phyloP scores from a whole-genome alignment of 805 yeast genomes.

The Nakazawaea pomicola region DNA sequence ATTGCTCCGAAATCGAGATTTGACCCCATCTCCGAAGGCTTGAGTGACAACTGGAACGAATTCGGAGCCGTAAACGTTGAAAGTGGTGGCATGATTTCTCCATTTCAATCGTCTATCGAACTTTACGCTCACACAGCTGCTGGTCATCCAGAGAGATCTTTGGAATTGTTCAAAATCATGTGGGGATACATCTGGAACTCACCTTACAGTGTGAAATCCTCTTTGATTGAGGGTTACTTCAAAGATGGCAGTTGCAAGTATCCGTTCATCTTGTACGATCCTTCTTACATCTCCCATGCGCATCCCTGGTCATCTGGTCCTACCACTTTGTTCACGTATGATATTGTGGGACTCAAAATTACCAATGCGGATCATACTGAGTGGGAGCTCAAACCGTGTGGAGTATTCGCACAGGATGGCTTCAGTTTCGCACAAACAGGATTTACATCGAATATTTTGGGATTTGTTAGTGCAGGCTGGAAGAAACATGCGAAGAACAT shows the following conservation, averaged over 20 bases:
- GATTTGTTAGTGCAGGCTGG: slow-evolving; percentile 13
- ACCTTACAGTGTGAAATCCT: slow-evolving; percentile 13
- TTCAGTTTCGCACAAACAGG: slow-evolving; percentile 13
- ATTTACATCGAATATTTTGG: slow-evolving; percentile 11
- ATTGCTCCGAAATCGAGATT: slow-evolving; percentile 6
- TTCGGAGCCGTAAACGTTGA: slow-evolving; percentile 13
- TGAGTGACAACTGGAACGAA: slow-evolving; percentile 12
- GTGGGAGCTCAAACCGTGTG: slow-evolving; percentile 11
- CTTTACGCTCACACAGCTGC: slow-evolving; percentile 8
- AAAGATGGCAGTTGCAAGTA: slow-evolving; percentile 14
- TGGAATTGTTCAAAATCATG: slow-evolving; percentile 11
- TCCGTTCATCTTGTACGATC: slow-evolving; percentile 13
- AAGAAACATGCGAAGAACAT: slow-evolving; percentile 2
- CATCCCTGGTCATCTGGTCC: slow-evolving; percentile 15
- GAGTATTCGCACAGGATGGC: slow-evolving; percentile 8
- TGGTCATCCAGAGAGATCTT: slow-evolving; percentile 13
- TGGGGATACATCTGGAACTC: slow-evolving; percentile 15
- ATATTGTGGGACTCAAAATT: slow-evolving; percentile 11
- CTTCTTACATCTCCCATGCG: slow-evolving; percentile 13
- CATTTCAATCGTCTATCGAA: slow-evolving; percentile 12
- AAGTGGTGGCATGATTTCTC: slow-evolving; percentile 12
- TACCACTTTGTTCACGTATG: slow-evolving; percentile 9
- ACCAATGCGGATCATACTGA: slow-evolving; percentile 5
- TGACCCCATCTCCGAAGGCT: slow-evolving; percentile 10
- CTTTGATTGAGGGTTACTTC: slow-evolving; percentile 14